Percentiles rank a stretch among this genome's conserved stretches.
Conservation (phyloP, 495 filamentous ascomycete genomes). For the Aspergillus heteromorphus region DNA sequence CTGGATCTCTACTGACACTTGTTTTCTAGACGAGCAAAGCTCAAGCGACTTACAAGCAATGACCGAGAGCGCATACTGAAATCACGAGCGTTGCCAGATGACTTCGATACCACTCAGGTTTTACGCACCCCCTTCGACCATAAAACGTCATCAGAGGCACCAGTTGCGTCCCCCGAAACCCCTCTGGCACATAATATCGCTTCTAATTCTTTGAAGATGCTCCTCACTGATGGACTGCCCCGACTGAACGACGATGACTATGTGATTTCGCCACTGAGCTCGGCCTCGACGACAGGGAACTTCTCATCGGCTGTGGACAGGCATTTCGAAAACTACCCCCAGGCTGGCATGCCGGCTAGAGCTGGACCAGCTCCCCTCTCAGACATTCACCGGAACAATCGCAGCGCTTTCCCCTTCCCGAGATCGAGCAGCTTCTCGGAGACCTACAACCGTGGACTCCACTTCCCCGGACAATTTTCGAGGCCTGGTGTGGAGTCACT, state of each 20-base stretch:
- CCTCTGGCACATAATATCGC: slow-evolving; percentile 14
- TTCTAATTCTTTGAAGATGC: slow-evolving; percentile 22
- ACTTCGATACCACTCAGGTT: slow-evolving; percentile 89
- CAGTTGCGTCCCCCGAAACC: slow-evolving; percentile 27
- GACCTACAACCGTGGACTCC: slow-evolving; percentile 29
- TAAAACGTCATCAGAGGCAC: slow-evolving; percentile 29
- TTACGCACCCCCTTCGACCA: slow-evolving; percentile 65
- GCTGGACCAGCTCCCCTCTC: slow-evolving; percentile 25
- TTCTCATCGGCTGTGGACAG: slow-evolving; percentile 27
- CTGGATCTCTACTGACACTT: slow-evolving; percentile 22
- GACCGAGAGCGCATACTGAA: slow-evolving; percentile 93
- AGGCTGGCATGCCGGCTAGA: slow-evolving; percentile 25
- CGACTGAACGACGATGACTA: slow-evolving; percentile 40
- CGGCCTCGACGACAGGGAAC: slow-evolving; percentile 37
- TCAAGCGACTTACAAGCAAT: slow-evolving; percentile 89
- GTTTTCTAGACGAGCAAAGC: slow-evolving; percentile 72
- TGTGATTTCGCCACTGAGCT: slow-evolving; percentile 39
- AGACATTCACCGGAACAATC: slow-evolving; percentile 30
- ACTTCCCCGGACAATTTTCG: slow-evolving; percentile 28
- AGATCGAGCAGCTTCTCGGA: slow-evolving; percentile 44
- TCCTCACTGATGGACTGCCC: slow-evolving; percentile 34
- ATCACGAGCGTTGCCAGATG: slow-evolving; percentile 83
- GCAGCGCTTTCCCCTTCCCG: slow-evolving; percentile 30
- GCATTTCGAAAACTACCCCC: slow-evolving; percentile 24
- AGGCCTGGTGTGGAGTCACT: slow-evolving; percentile 25